A percentile compares a stretch with the other conserved stretches of the same genome.
These are phyloP conservation scores for Sarocladiaceae sp. DNA, from an alignment of 2,329 filamentous ascomycete genomes.

Conservation along the genomic window DNA sequence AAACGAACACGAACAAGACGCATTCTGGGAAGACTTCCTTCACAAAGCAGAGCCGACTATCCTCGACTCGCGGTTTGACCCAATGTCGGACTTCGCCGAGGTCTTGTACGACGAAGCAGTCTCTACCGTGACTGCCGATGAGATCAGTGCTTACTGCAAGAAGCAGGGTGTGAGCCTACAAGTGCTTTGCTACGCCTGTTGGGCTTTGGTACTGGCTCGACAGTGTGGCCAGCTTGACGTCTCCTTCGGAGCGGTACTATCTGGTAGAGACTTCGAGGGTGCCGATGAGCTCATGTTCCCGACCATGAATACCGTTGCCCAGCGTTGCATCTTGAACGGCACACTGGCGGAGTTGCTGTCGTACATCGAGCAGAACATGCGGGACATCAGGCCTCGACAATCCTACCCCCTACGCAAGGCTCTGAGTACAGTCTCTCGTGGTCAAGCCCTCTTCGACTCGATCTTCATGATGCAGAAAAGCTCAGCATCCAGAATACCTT, in stretches of 20 bases:
- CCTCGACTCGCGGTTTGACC: constrained; percentile 15
- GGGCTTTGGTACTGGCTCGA: constrained; percentile 66
- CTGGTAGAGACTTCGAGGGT: constrained; percentile 73
- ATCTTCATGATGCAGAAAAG: constrained; percentile 51
- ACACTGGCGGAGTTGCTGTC: constrained; percentile 58
- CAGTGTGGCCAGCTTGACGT: constrained; percentile 65
- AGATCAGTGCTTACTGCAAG: constrained; percentile 56
- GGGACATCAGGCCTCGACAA: constrained; percentile 65
- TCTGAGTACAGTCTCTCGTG: constrained; percentile 39
- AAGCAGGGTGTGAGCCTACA: constrained; percentile 67
- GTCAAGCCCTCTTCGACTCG: constrained; percentile 46
- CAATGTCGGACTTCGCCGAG: background rate
- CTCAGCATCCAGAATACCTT: constrained; percentile 6
- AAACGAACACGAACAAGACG: constrained; percentile 18
- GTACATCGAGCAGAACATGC: constrained; percentile 69
- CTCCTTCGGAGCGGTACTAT: constrained; percentile 77
- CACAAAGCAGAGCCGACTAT: constrained; percentile 40
- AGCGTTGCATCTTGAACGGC: constrained; percentile 71
- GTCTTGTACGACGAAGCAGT: constrained; percentile 14
- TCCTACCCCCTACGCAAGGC: constrained; percentile 73
- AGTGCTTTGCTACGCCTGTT: constrained; percentile 70
- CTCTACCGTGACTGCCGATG: constrained; percentile 5
- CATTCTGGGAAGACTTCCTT: constrained; percentile 72
- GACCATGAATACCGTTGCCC: constrained; percentile 84
- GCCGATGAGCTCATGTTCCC: constrained; percentile 72